phyloP scores from a whole-genome alignment of 768 basidiomycete genomes.

The Tulasnella sp. region DNA sequence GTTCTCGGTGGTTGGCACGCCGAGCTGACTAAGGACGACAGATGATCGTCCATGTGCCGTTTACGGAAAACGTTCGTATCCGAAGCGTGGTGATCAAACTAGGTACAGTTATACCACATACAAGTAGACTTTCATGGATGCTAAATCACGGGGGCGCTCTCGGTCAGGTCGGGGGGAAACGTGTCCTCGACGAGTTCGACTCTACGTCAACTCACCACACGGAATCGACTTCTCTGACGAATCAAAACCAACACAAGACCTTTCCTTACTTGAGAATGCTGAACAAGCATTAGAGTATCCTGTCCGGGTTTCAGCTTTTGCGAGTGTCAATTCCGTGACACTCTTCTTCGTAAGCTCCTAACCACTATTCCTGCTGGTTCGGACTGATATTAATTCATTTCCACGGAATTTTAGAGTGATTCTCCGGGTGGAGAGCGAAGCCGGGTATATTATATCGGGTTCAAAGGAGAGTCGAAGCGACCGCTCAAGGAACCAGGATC shows the following conservation, averaged over 20 bases:
- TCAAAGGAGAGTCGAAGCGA: conserved; percentile 62
- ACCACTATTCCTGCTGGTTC: conserved; percentile 9
- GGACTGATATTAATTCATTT: conserved; percentile 16
- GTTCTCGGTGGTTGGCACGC: background rate
- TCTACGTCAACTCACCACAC: conserved; percentile 64
- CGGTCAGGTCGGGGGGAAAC: conserved; percentile 58
- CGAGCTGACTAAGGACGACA: conserved; percentile 28
- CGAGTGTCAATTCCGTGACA: conserved; percentile 64
- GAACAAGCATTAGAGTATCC: conserved; percentile 67
- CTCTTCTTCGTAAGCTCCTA: conserved; percentile 64
- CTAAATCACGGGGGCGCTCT: background rate
- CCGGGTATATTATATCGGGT: conserved; percentile 71
- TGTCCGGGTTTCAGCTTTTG: conserved; percentile 62
- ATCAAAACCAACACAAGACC: conserved; percentile 60
- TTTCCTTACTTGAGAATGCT: conserved; percentile 64
- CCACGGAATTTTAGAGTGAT: conserved; percentile 14
- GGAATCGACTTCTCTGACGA: conserved; percentile 70
- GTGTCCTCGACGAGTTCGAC: conserved; percentile 65
- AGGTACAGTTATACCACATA: conserved; percentile 45
- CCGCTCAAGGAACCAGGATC: conserved; percentile 50
- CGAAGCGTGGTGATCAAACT: conserved; percentile 68
- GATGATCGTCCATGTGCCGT: conserved; percentile 77
- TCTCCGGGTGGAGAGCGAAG: conserved; percentile 38
- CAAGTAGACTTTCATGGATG: background rate
- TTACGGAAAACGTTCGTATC: conserved; percentile 67